phyloP scores from a whole-genome alignment of 371 early-diverging fungal species.

The Nosema muscidifuracis region DNA sequence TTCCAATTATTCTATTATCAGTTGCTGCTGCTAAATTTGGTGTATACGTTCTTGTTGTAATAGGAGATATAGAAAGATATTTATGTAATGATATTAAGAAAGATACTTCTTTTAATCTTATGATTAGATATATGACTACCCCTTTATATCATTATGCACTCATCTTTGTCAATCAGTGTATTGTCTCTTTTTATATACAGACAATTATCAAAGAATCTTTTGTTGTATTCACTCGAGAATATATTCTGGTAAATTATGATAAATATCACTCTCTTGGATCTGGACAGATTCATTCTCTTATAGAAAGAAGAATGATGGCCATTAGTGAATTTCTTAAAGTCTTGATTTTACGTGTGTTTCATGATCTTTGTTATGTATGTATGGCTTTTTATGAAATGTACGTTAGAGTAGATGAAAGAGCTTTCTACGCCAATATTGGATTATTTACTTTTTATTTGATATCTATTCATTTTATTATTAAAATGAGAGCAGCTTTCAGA shows the following conservation, averaged over 20 bases:
- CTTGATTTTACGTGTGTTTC: not conserved
- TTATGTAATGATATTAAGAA: not conserved
- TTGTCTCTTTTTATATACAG: not conserved
- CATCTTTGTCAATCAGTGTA: not conserved
- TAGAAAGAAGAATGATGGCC: constrained; percentile 24
- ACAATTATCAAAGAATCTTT: not conserved
- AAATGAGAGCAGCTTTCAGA: constrained; percentile 22
- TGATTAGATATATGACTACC: constrained; percentile 1
- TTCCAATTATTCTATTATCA: constrained; percentile 4
- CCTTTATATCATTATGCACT: constrained; percentile 5
- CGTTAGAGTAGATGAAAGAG: not conserved
- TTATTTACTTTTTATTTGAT: not conserved
- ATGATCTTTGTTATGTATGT: not conserved
- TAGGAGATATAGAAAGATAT: not conserved
- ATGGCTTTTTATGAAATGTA: constrained; percentile 9
- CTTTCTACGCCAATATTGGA: constrained; percentile 3
- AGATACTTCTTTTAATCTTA: not conserved
- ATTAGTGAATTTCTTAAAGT: constrained; percentile 9
- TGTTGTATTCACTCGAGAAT: constrained; percentile 5
- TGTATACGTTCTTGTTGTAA: not conserved
- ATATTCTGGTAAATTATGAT: constrained; percentile 15
- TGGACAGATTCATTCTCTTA: constrained; percentile 32
- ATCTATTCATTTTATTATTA: not conserved
- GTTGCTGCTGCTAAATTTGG: not conserved
- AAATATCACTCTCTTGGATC: constrained; percentile 25